phyloP scores from a whole-genome alignment of 176 grass and related monocot species.

The Ananas comosus region DNA sequence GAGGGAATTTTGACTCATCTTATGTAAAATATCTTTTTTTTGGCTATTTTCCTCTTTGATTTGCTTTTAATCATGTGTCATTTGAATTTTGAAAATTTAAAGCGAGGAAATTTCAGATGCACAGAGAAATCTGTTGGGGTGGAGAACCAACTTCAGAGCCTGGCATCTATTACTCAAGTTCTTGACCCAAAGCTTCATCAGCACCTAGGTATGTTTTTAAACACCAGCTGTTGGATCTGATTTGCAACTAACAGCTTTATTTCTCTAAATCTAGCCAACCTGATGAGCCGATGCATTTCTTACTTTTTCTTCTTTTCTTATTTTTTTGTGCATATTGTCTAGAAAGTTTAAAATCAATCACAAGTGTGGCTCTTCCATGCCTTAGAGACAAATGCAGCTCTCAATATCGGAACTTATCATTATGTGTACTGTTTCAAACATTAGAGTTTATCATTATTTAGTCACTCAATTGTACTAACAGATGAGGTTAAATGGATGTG shows the following conservation, averaged over 20 bases:
- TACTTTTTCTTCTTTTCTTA: not conserved
- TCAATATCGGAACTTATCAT: too few relatives aligned
- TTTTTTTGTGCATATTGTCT: not conserved
- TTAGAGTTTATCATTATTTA: too few relatives aligned
- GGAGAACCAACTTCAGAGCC: conserved; percentile 81
- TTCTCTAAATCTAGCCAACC: not conserved
- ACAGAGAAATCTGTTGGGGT: conserved; percentile 92
- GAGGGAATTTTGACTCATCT: not conserved
- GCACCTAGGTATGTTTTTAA: conserved; percentile 64
- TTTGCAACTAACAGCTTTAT: not conserved
- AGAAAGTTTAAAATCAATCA: too few relatives aligned
- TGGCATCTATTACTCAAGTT: conserved; percentile 95
- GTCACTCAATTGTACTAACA: too few relatives aligned
- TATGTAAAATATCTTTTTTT: not conserved
- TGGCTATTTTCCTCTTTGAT: conserved; percentile 11
- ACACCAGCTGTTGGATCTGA: not conserved
- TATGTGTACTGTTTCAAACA: too few relatives aligned
- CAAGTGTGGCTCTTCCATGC: too few relatives aligned
- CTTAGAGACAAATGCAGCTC: too few relatives aligned
- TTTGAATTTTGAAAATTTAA: conserved; percentile 53
- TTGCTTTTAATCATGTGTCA: conserved; percentile 18
- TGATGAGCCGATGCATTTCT: not conserved
- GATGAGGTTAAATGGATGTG: too few relatives aligned
- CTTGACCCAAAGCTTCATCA: conserved; percentile 94
- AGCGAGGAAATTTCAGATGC: conserved; percentile 99